A percentile compares a stretch with the other conserved stretches of the same genome.
phyloP scores from a whole-genome alignment of 2,329 filamentous ascomycete genomes.

The Metarhizium sp. region DNA sequence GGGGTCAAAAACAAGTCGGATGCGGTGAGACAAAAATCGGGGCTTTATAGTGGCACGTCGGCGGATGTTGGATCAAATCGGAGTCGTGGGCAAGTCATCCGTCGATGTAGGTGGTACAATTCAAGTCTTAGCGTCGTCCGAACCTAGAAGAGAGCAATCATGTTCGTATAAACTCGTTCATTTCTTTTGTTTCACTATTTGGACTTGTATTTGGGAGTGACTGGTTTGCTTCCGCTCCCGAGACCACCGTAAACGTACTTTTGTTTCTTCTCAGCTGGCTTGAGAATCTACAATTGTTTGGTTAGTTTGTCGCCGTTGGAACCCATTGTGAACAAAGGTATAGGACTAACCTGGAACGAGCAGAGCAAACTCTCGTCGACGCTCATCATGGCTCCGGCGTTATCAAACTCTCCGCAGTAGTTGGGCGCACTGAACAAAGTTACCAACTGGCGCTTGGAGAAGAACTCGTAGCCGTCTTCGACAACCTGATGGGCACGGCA shows the following conservation, averaged over 20 bases:
- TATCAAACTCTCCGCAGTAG: conserved; percentile 99
- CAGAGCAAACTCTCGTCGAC: conserved; percentile 97
- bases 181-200: conserved; percentile 8
- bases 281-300: conserved; percentile 63
- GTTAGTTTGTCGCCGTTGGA: not conserved
- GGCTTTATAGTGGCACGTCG: not conserved
- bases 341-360: conserved; percentile 78
- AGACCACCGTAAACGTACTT: conserved; percentile 85
- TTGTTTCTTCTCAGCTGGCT: conserved; percentile 99
- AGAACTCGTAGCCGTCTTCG: conserved; percentile 99
- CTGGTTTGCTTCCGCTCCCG: conserved; percentile 38
- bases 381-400: conserved; percentile 99
- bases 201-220: conserved; percentile 14
- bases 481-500: conserved; percentile 98
- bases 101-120: conserved; percentile 7
- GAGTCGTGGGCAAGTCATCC: conserved; percentile 11
- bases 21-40: conserved; percentile 3
- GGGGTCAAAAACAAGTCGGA: conserved; percentile 4
- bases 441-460: conserved; percentile 94
- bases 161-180: conserved; percentile 46
- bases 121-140: conserved; percentile 69
- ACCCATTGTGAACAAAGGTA: not conserved
- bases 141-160: conserved; percentile 73
- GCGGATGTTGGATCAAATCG: not conserved
- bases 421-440: conserved; percentile 97